Base-by-base conservation (phyloP, 1,284 basidiomycete species). In the Macrocystidia cucumis region DNA sequence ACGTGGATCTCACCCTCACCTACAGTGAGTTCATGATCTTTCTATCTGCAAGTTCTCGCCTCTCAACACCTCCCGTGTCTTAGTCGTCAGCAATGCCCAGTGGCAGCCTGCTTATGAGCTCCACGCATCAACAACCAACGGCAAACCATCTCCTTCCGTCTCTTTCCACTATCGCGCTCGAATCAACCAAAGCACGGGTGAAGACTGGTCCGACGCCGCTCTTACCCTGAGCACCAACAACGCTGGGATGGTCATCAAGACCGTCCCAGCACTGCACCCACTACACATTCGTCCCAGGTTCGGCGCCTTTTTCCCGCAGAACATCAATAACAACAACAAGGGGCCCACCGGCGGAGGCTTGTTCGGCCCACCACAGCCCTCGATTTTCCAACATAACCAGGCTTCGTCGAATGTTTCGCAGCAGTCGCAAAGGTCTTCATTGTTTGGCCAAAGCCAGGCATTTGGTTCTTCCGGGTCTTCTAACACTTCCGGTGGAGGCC, bases 101-200 rank as follows among this genome's bases (percentile, higher is more conserved):
- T 79, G 76, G 76, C 47, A 53, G 13, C 68, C 75, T 1, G 60
- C 61, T 3, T 79, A 79, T 47, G 75, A 79, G 35, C 58, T 80
- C 0, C 66, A 73, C 37, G 72, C 72, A 0, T 63, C 60, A 0
- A 69, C 67, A 0, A 56, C 59, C 9, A 60, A 60, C 14, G 65
- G 66, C 0, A 59, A 63, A 39, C 65, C 69, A 3, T 58, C 63
- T 0, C 46, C 61, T 3, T 53, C 61, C 0, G 63, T 77, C 16
- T 45, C 64, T 0, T 57, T 81, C 2, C 67, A 74, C 42, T 78
- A 77, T 44, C 67, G 71, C 16, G 74, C 75, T 0, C 58, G 59
- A 20, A 61, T 80, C 37, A 54, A 52, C 0, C 77, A 81, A 45
- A 54, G 47, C 40, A 77, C 76, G 0, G 77, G 77, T 5, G 78